These are phyloP conservation scores for Mycena floridula DNA, from an alignment of 768 basidiomycete species.

Conservation along the genomic window DNA sequence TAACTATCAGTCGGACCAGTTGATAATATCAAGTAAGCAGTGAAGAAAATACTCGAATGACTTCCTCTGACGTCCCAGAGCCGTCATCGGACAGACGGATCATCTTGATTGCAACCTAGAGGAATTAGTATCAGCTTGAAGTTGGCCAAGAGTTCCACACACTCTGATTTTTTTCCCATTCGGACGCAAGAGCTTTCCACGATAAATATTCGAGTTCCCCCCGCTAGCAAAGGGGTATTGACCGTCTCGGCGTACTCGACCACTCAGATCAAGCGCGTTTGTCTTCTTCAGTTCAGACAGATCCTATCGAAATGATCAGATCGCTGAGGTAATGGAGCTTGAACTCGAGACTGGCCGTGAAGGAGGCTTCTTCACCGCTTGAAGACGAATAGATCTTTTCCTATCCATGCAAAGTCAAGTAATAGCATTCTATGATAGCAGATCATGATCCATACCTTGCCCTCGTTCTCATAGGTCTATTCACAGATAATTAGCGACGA, in stretches of 20 bases:
- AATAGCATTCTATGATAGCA: no score
- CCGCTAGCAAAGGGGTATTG: constrained; percentile 9
- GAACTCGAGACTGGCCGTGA: no score
- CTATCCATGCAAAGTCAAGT: no score
- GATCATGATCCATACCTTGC: no score
- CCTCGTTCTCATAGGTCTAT: no score
- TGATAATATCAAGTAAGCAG: background rate
- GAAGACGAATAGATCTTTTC: background rate
- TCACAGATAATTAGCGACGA: no score
- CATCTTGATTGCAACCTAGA: constrained; percentile 11
- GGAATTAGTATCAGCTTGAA: no score
- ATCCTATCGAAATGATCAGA: no score
- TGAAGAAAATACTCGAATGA: constrained; percentile 1
- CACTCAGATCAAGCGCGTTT: background rate
- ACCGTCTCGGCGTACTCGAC: constrained; percentile 3
- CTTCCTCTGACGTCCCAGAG: constrained; percentile 3
- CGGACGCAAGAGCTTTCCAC: constrained; percentile 5
- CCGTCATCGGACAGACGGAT: constrained; percentile 6
- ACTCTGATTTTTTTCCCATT: constrained; percentile 8
- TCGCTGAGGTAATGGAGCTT: no score
- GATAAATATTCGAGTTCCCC: constrained; percentile 8
- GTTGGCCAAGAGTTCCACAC: no score
- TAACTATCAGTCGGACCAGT: background rate
- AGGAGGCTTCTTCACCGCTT: constrained; percentile 2
- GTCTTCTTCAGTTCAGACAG: no score